A percentile compares a stretch with the other conserved stretches of the same genome.
Evolutionary conservation across 2,329 filamentous ascomycete species (phyloP).

Genomic region (Fusarium virguliforme): DNA sequence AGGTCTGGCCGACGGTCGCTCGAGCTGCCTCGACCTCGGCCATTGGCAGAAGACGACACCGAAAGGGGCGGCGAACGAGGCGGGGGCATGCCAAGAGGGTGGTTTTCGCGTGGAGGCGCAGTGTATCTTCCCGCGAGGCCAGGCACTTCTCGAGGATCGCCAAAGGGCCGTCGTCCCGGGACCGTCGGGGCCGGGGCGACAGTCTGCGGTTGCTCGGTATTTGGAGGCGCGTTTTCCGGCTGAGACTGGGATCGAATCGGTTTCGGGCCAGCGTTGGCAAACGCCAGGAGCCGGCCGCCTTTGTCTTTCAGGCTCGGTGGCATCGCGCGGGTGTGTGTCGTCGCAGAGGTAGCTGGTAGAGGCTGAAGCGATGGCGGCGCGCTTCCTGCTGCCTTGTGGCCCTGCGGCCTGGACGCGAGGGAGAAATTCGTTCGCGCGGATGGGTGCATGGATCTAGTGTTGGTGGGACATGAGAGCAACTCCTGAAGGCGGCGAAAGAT

Average conservation of each 20-base stretch:
- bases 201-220: slow-evolving; percentile 37
- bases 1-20: slow-evolving; percentile 47
- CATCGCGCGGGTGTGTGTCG: slow-evolving; percentile 44
- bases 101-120: slow-evolving; percentile 49
- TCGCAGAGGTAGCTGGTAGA: not conserved
- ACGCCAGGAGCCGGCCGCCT: slow-evolving; percentile 53
- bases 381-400: slow-evolving; percentile 23
- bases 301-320: slow-evolving; percentile 54
- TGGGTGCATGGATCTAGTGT: slow-evolving; percentile 34
- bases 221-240: slow-evolving; percentile 36
- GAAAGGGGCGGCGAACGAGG: slow-evolving; percentile 44
- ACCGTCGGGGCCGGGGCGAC: slow-evolving; percentile 39
- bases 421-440: slow-evolving; percentile 31
- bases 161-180: slow-evolving; percentile 51
- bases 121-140: slow-evolving; percentile 55
- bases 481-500: slow-evolving; percentile 22
- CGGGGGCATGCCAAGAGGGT: slow-evolving; percentile 47
- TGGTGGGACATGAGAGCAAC: slow-evolving; percentile 25
- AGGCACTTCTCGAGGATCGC: slow-evolving; percentile 57
- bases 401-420: slow-evolving; percentile 25
- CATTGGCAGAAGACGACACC: slow-evolving; percentile 42
- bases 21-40: slow-evolving; percentile 32
- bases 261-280: slow-evolving; percentile 50
- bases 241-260: slow-evolving; percentile 42
- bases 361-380: slow-evolving; percentile 17